phyloP scores from a whole-genome alignment of 2,329 filamentous ascomycete genomes.

The Orbilia oligospora region DNA sequence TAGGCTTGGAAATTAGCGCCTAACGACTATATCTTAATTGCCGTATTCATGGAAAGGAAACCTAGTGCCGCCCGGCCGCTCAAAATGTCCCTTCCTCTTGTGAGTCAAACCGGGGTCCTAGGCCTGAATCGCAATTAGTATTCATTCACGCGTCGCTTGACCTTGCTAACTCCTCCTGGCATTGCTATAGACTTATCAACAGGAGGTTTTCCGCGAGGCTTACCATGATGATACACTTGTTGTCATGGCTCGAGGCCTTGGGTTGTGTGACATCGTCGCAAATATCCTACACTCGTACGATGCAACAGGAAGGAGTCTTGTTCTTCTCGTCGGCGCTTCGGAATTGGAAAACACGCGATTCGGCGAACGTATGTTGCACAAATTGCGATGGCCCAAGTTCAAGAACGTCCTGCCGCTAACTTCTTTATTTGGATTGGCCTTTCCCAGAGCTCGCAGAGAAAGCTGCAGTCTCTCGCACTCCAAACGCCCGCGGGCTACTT shows the following conservation, averaged over 20 bases:
- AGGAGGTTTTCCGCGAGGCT: constrained; percentile 92
- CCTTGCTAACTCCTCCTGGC: neutral
- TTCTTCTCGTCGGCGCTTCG: constrained; percentile 89
- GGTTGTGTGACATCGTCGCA: constrained; percentile 90
- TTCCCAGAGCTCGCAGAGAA: constrained; percentile 84
- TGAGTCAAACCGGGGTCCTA: constrained; percentile 66
- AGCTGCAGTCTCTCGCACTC: constrained; percentile 86
- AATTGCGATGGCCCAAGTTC: neutral
- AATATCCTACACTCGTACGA: constrained; percentile 98
- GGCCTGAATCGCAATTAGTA: neutral
- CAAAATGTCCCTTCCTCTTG: constrained; percentile 83
- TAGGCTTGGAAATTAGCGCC: neutral
- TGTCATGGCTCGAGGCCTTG: constrained; percentile 89
- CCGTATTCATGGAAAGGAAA: neutral
- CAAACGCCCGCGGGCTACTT: constrained; percentile 85
- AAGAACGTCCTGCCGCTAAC: neutral
- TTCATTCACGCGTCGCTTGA: constrained; percentile 2
- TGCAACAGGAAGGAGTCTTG: constrained; percentile 91
- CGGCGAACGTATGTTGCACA: constrained; percentile 75
- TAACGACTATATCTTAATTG: neutral
- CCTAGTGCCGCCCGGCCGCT: constrained; percentile 71
- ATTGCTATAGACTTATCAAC: constrained; percentile 81
- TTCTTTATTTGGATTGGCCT: neutral
- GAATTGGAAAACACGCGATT: constrained; percentile 97
- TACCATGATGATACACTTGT: constrained; percentile 93